These are phyloP conservation scores for Priceomyces medius DNA, from an alignment of 805 yeast species.

Conservation along the genomic window DNA sequence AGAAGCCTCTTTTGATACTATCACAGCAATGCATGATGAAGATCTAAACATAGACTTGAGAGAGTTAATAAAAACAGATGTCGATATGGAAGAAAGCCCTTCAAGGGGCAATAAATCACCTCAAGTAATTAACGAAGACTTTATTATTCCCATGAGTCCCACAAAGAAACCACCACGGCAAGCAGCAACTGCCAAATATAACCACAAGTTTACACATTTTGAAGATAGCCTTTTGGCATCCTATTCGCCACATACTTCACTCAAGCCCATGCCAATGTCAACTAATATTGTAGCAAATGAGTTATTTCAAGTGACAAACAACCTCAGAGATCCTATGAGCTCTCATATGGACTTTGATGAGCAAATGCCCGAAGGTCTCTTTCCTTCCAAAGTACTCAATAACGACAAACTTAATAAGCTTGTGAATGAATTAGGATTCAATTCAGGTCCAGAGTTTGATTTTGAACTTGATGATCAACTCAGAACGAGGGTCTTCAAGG, in stretches of 20 bases:
- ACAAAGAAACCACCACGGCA: constrained; percentile 1
- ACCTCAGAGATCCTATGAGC: constrained; percentile 15
- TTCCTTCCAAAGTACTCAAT: constrained; percentile 21
- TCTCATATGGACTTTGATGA: constrained; percentile 10
- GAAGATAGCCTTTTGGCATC: background rate
- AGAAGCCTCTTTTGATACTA: constrained; percentile 5
- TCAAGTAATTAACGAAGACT: background rate
- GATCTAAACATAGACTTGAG: constrained; percentile 21
- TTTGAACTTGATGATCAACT: constrained; percentile 35
- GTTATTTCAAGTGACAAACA: constrained; percentile 32
- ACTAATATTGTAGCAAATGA: constrained; percentile 23
- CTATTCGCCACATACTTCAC: constrained; percentile 5
- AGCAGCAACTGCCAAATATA: background rate
- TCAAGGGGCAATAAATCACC: background rate
- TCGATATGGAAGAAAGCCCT: background rate
- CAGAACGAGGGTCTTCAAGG: constrained; percentile 34
- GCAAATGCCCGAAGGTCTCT: constrained; percentile 15
- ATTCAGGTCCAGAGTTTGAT: constrained; percentile 22
- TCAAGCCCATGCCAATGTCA: constrained; percentile 10
- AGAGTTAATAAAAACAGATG: constrained; percentile 13
- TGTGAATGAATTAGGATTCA: constrained; percentile 30
- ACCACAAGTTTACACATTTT: background rate
- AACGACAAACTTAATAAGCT: constrained; percentile 40
- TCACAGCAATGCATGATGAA: constrained; percentile 11
- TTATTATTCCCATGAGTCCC: constrained; percentile 4